Percentiles rank a stretch among this genome's conserved stretches.
Conservation (phyloP, 345 rosid species). For the Eucalyptus fibrosa region DNA sequence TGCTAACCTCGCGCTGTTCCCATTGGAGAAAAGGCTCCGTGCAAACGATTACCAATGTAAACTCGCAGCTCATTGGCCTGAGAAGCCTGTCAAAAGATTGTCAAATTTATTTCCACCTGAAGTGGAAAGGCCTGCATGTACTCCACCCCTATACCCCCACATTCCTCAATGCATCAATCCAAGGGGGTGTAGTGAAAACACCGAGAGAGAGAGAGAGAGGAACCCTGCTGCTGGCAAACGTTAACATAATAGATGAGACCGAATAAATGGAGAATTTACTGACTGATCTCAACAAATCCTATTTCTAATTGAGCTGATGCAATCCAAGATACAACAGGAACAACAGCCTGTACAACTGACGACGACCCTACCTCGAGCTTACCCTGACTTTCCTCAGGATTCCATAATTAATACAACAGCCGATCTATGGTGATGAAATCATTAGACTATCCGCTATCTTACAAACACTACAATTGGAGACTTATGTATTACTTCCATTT, state of each 20-base stretch:
- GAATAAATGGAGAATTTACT: neutral
- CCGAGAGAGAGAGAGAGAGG: neutral
- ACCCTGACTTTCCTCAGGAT: neutral
- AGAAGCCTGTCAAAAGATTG: neutral
- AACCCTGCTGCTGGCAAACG: neutral
- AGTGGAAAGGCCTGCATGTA: neutral
- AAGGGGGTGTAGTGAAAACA: neutral
- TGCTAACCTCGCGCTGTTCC: neutral
- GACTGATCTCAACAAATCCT: neutral
- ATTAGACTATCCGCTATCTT: neutral
- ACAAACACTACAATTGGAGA: neutral
- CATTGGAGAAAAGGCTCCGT: neutral
- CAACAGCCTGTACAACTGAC: neutral
- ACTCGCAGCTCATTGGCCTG: neutral
- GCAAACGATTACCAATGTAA: neutral
- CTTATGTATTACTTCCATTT: neutral
- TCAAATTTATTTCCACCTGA: neutral
- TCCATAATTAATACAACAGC: neutral
- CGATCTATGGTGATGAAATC: neutral
- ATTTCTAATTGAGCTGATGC: neutral
- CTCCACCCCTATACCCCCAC: neutral
- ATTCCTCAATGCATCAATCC: neutral
- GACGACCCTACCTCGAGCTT: neutral
- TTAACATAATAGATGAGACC: neutral
- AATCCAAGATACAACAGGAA: neutral